Evolutionary conservation across 2,329 filamentous ascomycete genomes (phyloP), one percentile per base, ranked within the genome.

Genomic region (Aspergillus fumigatus): DNA sequence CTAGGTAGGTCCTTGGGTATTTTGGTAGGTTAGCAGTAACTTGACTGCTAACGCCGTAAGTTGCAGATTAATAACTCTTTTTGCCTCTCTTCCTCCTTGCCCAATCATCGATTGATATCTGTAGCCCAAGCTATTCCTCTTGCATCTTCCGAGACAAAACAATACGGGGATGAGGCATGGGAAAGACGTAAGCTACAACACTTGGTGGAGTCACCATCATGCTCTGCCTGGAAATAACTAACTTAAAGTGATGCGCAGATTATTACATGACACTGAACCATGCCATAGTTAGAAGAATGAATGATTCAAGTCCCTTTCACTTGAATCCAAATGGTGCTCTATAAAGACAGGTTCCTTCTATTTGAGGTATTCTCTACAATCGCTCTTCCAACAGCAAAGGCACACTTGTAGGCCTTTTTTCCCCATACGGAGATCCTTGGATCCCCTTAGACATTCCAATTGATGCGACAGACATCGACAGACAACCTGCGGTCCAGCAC

Each of bases 401-500:
- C 32, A 17, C 14, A 3, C 14, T 7, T 38, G n/a, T n/a, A 19
- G 26, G n/a, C 27, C 25, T 26, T 26, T 3, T 48, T 14, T 7
- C 7, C 27, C 17, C 17, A 26, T 51, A 40, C 51, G 52, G 52
- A 56, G 50, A 50, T 55, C 56, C 48, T 61, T 52, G 55, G 54
- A 58, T 54, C 14, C 51, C 49, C 50, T 52, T 14, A 50, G 50
- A 32, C 40, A 50, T 43, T 48, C 50, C 45, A 53, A 51, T 50
- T 55, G 50, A 54, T 58, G 62, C 62, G 57, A 61, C 62, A 65
- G 58, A 59, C 62, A 4, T 21, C 4, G 19, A 45, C 7, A 10
- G 41, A 45, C n/a, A 45, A 23, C 41, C n/a, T 10, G 41, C 19
- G 19, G 41, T n/a, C 41, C 62, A 63, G 59, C 62, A 65, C 50